Evolutionary conservation across 2,329 filamentous ascomycete species (phyloP), one percentile per base, ranked within the genome.

Genomic region (Erysiphe pulchra): DNA sequence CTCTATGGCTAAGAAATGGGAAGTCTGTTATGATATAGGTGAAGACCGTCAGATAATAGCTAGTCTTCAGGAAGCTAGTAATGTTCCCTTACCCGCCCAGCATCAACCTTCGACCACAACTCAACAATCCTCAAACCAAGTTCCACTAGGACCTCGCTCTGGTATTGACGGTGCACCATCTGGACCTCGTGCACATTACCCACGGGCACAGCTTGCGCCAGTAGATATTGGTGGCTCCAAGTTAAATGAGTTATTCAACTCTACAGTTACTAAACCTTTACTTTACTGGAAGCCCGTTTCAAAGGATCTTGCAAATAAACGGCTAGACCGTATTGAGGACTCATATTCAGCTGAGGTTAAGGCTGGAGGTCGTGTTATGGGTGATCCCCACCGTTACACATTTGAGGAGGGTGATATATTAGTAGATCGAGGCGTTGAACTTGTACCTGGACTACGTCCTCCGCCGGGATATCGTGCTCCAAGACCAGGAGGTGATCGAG

Each of bases 371-470:
- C 57, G 55, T 13, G 60, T 63, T 13, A 62, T 61, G 14, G 65
- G 50, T 58, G 64, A 49, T 61, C 66, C 54, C 34, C 53, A 80
- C 56, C 68, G 80, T 31, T 84, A 82, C 57, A 78, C 76, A 0
- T 85, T 85, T 53, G 78, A 84, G 57, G 64, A 75, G 47, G 68
- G 66, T 0, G 72, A 76, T 48, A 56, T 61, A 6, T 73, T 85
- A 46, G 77, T 85, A 40, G 79, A 85, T 57, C 68, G 76, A 46
- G 80, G 80, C 13, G 73, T 73, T 14, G 80, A 85, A 57, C 73
- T 77, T 34, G 77, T 77, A 55, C 62, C 73, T 42, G 73, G 73
- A 14, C 75, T 78, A 49, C 64, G 73, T 20, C 73, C 71, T 20
- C 73, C 73, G 17, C 61, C 60, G 17, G 59, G 63, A 10, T 62